Evolutionary conservation across 208 protist species (phyloP).

Genomic region (Trypanosoma theileri): DNA sequence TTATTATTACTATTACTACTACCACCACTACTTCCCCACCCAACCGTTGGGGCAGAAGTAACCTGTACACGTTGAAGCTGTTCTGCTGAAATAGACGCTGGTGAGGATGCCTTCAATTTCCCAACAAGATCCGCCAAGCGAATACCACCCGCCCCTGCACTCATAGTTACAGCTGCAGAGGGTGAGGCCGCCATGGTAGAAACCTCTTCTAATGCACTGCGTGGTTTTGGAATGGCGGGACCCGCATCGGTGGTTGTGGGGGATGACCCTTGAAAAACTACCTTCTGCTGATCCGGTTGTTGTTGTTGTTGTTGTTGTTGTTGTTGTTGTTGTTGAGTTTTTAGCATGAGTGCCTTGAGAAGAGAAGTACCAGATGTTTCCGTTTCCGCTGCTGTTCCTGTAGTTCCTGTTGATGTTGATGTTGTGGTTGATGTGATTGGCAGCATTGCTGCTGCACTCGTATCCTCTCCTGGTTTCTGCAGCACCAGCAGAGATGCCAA

Average conservation of each 20-base stretch:
- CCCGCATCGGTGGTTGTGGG: background rate
- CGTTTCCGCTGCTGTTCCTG: background rate
- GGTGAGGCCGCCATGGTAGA: slow-evolving; percentile 27
- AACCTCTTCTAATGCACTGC: slow-evolving; percentile 38
- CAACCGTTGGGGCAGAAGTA: too few species aligned
- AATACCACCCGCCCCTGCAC: slow-evolving; percentile 9
- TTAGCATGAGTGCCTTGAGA: background rate
- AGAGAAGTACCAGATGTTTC: background rate
- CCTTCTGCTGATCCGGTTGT: slow-evolving; percentile 13
- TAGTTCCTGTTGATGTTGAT: slow-evolving; percentile 17
- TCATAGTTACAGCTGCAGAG: slow-evolving; percentile 8
- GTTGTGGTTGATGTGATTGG: slow-evolving; percentile 16
- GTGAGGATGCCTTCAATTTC: slow-evolving; percentile 13
- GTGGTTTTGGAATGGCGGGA: slow-evolving; percentile 41
- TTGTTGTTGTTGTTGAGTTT: background rate
- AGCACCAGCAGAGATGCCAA: slow-evolving; percentile 73
- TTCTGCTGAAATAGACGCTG: background rate
- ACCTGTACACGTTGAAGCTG: background rate
- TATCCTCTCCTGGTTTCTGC: slow-evolving; percentile 18
- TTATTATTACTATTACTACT: background rate
- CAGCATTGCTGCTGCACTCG: background rate
- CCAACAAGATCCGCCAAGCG: slow-evolving; percentile 30
- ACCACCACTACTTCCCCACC: background rate
- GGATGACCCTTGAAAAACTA: background rate
- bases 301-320: slow-evolving; percentile 23